Base-by-base conservation (phyloP, 176 grass and related monocot species). In the Carex scoparia region DNA sequence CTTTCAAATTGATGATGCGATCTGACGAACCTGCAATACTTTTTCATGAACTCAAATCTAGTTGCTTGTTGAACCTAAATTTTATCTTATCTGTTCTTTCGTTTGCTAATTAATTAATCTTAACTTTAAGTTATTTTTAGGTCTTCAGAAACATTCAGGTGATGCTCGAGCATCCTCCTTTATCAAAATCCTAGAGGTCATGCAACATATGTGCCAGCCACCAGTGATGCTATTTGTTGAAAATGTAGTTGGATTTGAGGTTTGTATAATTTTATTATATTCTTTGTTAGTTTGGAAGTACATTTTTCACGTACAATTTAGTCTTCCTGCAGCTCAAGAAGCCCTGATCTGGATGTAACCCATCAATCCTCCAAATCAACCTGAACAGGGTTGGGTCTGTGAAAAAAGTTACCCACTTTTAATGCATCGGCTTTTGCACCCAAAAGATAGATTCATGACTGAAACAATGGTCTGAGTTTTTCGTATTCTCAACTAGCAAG, bases 161-260 rank as follows among this genome's bases (percentile, higher is more conserved):
- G 95, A 98, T 88, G 95, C 93, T 85, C 89, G 93, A 69, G 92
- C 95, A 86, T 86, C 91, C 77, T 98, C 95, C 4, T 98, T 98
- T 87, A 98, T 93, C 83, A 94, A 93, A 88, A 93, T 98, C 84
- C 88, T 98, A 57, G 92, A 89, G 53, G 88, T 91, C 54, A 93
- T 98, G 82, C 85, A 74, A 87, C 81, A 92, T 40, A 98, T 98
- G 95, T 68, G 35, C 59, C 78, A 89, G 66, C 93, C 92, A 79
- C 95, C 95, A 62, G 83, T 93, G 84, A 87, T 91, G 89, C 79
- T 98, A 80, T 94, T 98, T 88, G 89, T 94, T 57, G 95, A 98
- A 90, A 98, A 98, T 72, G 95, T 94, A 46, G 93, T 98, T 4
- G 95, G 95, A 64, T 98, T 98, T 82, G 95, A 98, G 93, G 95